Evolutionary conservation across 2,329 filamentous ascomycete genomes (phyloP).

Genomic region (Botrytis sinoallii): DNA sequence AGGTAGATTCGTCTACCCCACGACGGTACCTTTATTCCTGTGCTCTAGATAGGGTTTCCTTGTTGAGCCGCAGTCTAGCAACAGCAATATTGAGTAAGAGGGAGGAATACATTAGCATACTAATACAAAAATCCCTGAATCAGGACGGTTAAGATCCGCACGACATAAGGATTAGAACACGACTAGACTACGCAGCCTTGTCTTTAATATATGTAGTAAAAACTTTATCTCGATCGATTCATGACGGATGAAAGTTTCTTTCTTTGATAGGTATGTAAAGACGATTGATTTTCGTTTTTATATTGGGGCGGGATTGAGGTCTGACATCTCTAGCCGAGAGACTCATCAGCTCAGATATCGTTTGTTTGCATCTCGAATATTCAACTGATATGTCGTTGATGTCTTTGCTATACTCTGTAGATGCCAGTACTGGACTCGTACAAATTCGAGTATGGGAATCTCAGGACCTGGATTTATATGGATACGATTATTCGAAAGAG

Average conservation of each 20-base stretch:
- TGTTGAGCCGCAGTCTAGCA: neutral
- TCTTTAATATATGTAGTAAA: neutral
- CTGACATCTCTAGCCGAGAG: neutral
- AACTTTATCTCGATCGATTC: neutral
- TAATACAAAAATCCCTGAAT: neutral
- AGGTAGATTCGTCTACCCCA: neutral
- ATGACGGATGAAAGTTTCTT: neutral
- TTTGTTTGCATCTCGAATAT: neutral
- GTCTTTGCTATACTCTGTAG: neutral
- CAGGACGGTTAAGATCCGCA: neutral
- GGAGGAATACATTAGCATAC: neutral
- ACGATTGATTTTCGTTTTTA: neutral
- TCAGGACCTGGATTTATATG: neutral
- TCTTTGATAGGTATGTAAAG: neutral
- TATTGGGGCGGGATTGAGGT: neutral
- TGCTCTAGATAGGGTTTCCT: neutral
- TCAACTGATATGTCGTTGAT: neutral
- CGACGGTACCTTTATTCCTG: neutral
- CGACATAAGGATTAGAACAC: neutral
- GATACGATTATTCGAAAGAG: neutral
- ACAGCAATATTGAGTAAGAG: neutral
- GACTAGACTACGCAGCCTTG: neutral
- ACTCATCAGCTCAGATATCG: neutral
- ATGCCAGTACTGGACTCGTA: neutral
- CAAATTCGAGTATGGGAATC: neutral